Percentiles rank a stretch among this genome's conserved stretches.
Evolutionary conservation across 1,139 yeast species (phyloP).

Genomic region (Hemisphaericaspora xylanilytica): DNA sequence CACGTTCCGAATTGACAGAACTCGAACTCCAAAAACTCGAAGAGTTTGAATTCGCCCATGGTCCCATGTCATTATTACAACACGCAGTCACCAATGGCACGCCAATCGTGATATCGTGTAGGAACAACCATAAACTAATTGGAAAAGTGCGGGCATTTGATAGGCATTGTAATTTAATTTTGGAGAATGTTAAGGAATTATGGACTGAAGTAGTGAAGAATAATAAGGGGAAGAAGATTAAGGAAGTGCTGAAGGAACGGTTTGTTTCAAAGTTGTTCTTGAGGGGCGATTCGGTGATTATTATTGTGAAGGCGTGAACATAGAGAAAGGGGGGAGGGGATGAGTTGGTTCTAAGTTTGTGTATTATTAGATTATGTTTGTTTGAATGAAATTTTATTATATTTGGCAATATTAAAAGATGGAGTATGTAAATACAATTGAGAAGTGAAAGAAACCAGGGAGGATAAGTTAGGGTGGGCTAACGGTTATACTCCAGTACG

Average conservation of each 20-base stretch:
- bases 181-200: conserved; percentile 89
- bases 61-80: conserved; percentile 86
- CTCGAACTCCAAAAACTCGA: conserved; percentile 78
- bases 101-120: conserved; percentile 82
- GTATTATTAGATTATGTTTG: conserved; percentile 2
- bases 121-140: conserved; percentile 88
- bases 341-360: neutral
- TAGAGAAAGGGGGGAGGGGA: no score
- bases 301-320: conserved; percentile 58
- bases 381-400: neutral
- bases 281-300: conserved; percentile 93
- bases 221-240: conserved; percentile 68
- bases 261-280: conserved; percentile 86
- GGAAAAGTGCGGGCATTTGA: conserved; percentile 94
- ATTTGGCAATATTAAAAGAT: neutral
- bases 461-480: neutral
- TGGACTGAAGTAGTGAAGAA: conserved; percentile 76
- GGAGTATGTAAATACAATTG: conserved; percentile 2
- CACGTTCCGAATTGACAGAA: conserved; percentile 77
- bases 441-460: neutral
- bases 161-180: conserved; percentile 89
- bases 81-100: conserved; percentile 72
- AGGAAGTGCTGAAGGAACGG: conserved; percentile 72
- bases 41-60: conserved; percentile 86
- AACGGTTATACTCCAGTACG: conserved; percentile 75